Base-by-base conservation (phyloP, 805 yeast species). In the Candida bentonensis region DNA sequence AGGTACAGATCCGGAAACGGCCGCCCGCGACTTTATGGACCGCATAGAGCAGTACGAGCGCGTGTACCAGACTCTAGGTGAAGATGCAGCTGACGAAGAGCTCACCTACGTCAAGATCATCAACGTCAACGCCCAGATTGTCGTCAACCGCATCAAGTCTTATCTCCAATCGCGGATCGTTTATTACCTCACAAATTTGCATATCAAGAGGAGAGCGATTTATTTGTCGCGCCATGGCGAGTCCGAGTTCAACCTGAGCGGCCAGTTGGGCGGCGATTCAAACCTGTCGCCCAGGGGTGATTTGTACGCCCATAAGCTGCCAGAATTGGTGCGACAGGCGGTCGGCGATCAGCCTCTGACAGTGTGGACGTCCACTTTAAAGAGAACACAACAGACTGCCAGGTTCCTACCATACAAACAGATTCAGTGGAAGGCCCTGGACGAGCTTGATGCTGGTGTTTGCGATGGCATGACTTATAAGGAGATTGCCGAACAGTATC, bases 171-270 rank as follows among this genome's bases (percentile, higher is more conserved):
- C 92, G 49, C 75, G 96, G 55, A 87, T 92, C 50, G 96, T 88
- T 17, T 92, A 87, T 63, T 92, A 87, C 59, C 85, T 92, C 36
- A 88, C 92, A 96, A 92, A 92, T 58, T 67, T 92, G 53, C 96
- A 88, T 61, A 83, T 87, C 53, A 84, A 85, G 59, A 95, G 96
- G 22, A 74, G 97, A 50, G 74, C 81, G 50, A 87, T 92, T 49
- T 92, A 95, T 89, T 70, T 92, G 42, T 84, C 95, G 42, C 76
- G 98, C 54, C 98, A 92, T 57, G 98, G 98, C 22, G 98, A 92
- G 64, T 82, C 94, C 2, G 79, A 78, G 59, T 92, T 80, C 65
- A 92, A 92, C 61, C 70, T 92, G 47, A 87, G 87, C 42, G 96
- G 96, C 23, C 86, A 86, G 62, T 84, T 92, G 51, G 98, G 98